Conservation (phyloP, 495 filamentous ascomycete genomes). For the Xylaria bambusicola region DNA sequence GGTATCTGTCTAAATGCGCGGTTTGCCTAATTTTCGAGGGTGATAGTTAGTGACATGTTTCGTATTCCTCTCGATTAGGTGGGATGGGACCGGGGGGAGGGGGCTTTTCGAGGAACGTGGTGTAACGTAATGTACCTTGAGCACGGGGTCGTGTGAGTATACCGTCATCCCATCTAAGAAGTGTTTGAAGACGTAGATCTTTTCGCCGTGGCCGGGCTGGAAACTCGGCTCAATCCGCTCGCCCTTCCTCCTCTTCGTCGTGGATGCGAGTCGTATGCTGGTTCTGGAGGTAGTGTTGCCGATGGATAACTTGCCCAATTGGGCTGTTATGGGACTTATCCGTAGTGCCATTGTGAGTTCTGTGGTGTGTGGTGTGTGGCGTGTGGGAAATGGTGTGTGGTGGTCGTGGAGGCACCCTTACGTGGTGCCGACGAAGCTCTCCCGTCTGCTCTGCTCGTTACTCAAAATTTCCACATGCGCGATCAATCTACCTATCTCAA, state of each 20-base stretch:
- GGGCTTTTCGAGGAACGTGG: no score
- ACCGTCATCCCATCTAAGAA: conserved; percentile 78
- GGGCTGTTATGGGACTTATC: conserved; percentile 26
- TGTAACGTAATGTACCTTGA: conserved; percentile 59
- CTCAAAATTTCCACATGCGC: conserved; percentile 24
- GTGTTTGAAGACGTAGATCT: conserved; percentile 84
- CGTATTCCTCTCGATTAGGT: no score
- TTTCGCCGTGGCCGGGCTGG: conserved; percentile 55
- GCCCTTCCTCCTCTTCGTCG: conserved; percentile 4
- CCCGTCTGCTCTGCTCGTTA: conserved; percentile 6
- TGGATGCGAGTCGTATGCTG: conserved; percentile 23
- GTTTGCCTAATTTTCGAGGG: conserved; percentile 58
- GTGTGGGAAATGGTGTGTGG: conserved; percentile 12
- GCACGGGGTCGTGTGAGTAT: conserved; percentile 69
- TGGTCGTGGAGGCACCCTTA: background rate
- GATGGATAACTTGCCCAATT: conserved; percentile 28
- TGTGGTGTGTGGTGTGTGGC: conserved; percentile 1
- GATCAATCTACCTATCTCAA: background rate
- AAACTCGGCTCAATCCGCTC: conserved; percentile 13
- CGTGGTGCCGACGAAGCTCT: conserved; percentile 5
- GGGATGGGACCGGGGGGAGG: no score
- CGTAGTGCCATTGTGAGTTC: conserved; percentile 28
- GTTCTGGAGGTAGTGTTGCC: conserved; percentile 20
- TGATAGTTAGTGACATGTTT: no score
- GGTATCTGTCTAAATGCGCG: conserved; percentile 72